These are phyloP conservation scores for Fraxinus greggii DNA, from an alignment of 305 asterid genomes.

Conservation along the genomic window DNA sequence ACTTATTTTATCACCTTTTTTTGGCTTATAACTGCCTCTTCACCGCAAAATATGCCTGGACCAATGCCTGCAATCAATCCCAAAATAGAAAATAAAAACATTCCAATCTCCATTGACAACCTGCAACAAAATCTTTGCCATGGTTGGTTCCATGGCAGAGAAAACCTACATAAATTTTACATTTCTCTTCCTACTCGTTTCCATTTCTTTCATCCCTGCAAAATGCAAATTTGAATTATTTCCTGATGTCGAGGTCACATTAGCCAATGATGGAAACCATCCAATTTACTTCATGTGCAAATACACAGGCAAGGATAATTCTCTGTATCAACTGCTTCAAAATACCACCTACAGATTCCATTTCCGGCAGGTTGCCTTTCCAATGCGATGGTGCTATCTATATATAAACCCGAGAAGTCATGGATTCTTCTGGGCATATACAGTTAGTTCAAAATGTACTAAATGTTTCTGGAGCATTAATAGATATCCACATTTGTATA, in stretches of 20 bases:
- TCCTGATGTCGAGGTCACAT: slow-evolving; percentile 51
- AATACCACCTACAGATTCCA: slow-evolving; percentile 37
- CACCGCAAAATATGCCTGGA: not conserved
- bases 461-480: slow-evolving; percentile 74
- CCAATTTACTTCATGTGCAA: slow-evolving; percentile 61
- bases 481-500: slow-evolving; percentile 42
- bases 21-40: not conserved
- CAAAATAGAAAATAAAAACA: not conserved
- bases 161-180: too few relatives aligned
- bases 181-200: too few relatives aligned
- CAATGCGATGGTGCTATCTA: slow-evolving; percentile 78
- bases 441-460: slow-evolving; percentile 64
- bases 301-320: slow-evolving; percentile 30
- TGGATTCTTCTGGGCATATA: slow-evolving; percentile 72
- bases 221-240: slow-evolving; percentile 11
- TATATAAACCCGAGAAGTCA: slow-evolving; percentile 28
- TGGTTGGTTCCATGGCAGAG: not conserved
- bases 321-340: slow-evolving; percentile 33
- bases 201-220: too few relatives aligned
- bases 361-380: slow-evolving; percentile 52
- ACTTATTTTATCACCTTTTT: too few relatives aligned
- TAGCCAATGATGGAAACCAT: slow-evolving; percentile 50
- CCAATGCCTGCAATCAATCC: not conserved
- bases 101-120: not conserved
- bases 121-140: not conserved